Percentiles rank a stretch among this genome's conserved stretches.
These are phyloP conservation scores for Draba incana DNA, from an alignment of 345 rosid species.

Conservation along the genomic window DNA sequence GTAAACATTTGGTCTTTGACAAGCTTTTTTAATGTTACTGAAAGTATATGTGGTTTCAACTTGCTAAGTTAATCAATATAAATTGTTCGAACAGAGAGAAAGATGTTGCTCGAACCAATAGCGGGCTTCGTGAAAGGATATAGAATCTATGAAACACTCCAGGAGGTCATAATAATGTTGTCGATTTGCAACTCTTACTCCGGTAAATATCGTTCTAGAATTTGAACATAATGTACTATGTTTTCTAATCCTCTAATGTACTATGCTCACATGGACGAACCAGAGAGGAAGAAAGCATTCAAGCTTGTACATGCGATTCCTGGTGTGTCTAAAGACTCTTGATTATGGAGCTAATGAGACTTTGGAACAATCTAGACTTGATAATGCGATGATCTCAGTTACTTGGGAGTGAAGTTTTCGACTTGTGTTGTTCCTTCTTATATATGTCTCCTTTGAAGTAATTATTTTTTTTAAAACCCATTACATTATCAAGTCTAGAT, in stretches of 20 bases:
- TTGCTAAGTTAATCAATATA: constrained; percentile 27
- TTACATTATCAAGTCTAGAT: constrained; percentile 71
- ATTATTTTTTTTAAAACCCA: too few relatives aligned
- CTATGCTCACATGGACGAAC: constrained; percentile 54
- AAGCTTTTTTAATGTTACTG: constrained; percentile 7
- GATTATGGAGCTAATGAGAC: constrained; percentile 55
- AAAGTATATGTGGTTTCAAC: constrained; percentile 19
- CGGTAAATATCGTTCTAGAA: too few relatives aligned
- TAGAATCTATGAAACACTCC: too few relatives aligned
- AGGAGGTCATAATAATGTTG: too few relatives aligned
- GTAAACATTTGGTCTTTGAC: constrained; percentile 23
- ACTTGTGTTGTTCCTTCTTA: not conserved
- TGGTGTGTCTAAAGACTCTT: constrained; percentile 62
- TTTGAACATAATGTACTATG: too few relatives aligned
- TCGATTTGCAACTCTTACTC: too few relatives aligned
- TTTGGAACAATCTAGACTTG: constrained; percentile 69
- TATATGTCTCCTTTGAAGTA: not conserved
- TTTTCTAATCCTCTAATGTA: too few relatives aligned
- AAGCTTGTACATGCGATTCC: constrained; percentile 70
- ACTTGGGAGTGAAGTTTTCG: constrained; percentile 66
- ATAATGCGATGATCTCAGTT: constrained; percentile 68
- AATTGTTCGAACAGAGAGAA: too few relatives aligned
- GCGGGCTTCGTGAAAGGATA: too few relatives aligned
- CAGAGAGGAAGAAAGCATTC: constrained; percentile 51
- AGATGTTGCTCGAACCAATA: too few relatives aligned